phyloP scores from a whole-genome alignment of 257 asterid species.

The Nicotiana tabacum region DNA sequence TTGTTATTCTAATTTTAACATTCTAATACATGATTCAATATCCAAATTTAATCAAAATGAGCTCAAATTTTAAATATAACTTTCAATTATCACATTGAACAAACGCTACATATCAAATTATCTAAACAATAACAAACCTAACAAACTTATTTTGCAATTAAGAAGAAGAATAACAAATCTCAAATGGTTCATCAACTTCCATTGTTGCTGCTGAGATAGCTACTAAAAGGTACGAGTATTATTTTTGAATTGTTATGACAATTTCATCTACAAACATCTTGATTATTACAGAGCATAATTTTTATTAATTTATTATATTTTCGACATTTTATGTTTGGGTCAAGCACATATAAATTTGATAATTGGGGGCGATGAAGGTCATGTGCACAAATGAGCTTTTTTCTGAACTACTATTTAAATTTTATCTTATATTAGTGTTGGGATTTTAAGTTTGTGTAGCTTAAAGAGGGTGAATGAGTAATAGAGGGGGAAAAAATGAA shows the following conservation, averaged over 20 bases:
- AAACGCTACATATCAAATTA: no score
- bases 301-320: not conserved
- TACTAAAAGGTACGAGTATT: slow-evolving; percentile 18
- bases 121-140: no score
- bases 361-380: not conserved
- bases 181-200: slow-evolving; percentile 65
- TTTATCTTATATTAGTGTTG: not conserved
- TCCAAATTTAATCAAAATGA: no score
- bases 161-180: no score
- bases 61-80: no score
- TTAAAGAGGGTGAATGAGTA: no score
- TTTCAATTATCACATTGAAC: no score
- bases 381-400: not conserved
- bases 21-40: no score
- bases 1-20: no score
- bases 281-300: not conserved
- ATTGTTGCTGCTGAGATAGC: slow-evolving; percentile 75
- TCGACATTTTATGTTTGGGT: not conserved
- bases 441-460: no score
- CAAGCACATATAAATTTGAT: not conserved
- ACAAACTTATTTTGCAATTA: no score
- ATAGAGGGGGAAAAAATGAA: no score
- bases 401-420: not conserved
- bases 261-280: not conserved
- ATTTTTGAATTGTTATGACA: not conserved